A percentile compares a stretch with the other conserved stretches of the same genome.
Conservation (phyloP, 2,329 filamentous ascomycete genomes). For the Colletotrichum siamense region DNA sequence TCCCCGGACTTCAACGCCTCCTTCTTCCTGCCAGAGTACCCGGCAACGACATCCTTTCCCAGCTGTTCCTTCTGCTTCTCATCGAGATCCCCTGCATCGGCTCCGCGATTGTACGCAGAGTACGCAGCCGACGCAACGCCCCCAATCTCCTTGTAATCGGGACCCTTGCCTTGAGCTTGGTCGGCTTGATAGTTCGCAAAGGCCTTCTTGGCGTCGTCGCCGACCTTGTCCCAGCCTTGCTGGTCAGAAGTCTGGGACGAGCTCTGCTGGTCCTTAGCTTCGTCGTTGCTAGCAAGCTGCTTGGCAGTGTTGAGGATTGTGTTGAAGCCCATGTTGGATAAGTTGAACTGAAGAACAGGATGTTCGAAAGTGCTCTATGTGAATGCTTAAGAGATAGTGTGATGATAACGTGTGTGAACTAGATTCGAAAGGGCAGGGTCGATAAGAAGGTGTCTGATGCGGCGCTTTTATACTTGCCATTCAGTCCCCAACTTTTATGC, state of each 20-base stretch:
- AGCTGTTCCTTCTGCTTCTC: background rate
- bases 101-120: conserved; percentile 26
- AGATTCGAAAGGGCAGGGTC: background rate
- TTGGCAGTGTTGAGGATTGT: conserved; percentile 26
- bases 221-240: conserved; percentile 15
- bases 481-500: background rate
- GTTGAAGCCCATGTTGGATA: conserved; percentile 28
- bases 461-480: background rate
- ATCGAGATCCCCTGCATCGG: conserved; percentile 20
- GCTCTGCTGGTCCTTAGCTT: background rate
- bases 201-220: conserved; percentile 16
- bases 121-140: conserved; percentile 29
- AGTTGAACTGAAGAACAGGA: background rate
- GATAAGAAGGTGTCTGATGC: background rate
- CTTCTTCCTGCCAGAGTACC: background rate
- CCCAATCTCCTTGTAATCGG: conserved; percentile 22
- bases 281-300: conserved; percentile 24
- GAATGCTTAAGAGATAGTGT: background rate
- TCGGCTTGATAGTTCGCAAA: conserved; percentile 11
- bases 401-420: background rate
- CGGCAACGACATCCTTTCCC: background rate
- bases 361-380: background rate
- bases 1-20: background rate
- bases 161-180: conserved; percentile 14
- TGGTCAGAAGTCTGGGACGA: background rate